phyloP scores from a whole-genome alignment of 805 yeast genomes.

The Kregervanrija fluxuum region DNA sequence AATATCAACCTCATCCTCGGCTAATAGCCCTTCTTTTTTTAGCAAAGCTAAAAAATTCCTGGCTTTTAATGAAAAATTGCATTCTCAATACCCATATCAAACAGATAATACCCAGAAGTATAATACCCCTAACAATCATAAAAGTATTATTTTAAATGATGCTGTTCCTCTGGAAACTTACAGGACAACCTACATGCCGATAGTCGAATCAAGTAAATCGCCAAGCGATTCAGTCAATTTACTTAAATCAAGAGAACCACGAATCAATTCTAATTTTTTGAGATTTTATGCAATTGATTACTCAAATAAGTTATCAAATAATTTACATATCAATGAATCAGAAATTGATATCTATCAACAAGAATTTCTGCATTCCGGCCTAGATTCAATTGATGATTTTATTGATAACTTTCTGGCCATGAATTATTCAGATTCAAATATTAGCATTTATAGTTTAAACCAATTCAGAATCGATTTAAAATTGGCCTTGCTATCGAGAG shows the following conservation, averaged over 20 bases:
- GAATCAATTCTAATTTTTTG: slow-evolving; percentile 44
- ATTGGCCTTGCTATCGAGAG: slow-evolving; percentile 37
- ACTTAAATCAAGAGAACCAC: slow-evolving; percentile 34
- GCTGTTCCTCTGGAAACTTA: too few relatives aligned
- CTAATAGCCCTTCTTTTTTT: too few relatives aligned
- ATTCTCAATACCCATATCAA: too few relatives aligned
- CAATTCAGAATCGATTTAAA: slow-evolving; percentile 18
- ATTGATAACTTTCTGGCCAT: slow-evolving; percentile 15
- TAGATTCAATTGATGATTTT: slow-evolving; percentile 18
- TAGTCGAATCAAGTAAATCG: neutral
- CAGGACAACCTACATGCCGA: neutral
- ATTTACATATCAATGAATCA: slow-evolving; percentile 26
- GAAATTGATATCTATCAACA: slow-evolving; percentile 27
- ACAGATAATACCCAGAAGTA: too few relatives aligned
- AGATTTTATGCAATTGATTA: slow-evolving; percentile 44
- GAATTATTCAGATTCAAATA: too few relatives aligned
- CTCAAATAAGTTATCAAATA: slow-evolving; percentile 30
- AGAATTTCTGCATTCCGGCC: slow-evolving; percentile 20
- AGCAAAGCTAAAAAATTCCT: too few relatives aligned
- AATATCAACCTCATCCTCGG: too few relatives aligned
- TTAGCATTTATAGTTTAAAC: too few relatives aligned
- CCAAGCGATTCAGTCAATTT: neutral
- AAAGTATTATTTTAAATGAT: too few relatives aligned
- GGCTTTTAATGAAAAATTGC: too few relatives aligned
- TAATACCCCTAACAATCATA: too few relatives aligned